Conservation (phyloP, 176 grass and related monocot species). For the Paspalum notatum region DNA sequence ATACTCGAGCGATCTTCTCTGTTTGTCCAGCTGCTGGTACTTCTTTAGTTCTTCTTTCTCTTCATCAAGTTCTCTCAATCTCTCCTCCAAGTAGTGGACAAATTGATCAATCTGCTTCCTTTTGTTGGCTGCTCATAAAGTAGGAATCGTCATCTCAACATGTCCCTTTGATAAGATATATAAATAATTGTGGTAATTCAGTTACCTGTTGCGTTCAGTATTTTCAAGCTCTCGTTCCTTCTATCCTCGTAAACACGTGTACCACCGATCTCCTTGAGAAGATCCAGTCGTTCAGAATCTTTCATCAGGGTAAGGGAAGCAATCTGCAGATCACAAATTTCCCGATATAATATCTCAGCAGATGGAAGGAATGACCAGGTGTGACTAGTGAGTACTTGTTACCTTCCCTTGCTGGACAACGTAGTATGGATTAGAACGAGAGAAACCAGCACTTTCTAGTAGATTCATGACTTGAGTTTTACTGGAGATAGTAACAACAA, state of each 20-base stretch:
- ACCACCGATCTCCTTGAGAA: slow-evolving; percentile 95
- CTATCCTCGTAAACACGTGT: slow-evolving; percentile 91
- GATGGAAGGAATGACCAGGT: slow-evolving; percentile 5
- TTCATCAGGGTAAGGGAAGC: slow-evolving; percentile 95
- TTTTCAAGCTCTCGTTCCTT: slow-evolving; percentile 89
- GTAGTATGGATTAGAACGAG: slow-evolving; percentile 95
- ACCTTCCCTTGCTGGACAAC: slow-evolving; percentile 98
- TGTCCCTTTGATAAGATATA: neutral
- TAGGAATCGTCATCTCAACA: slow-evolving; percentile 7
- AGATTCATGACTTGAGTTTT: slow-evolving; percentile 99
- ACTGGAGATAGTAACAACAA: slow-evolving; percentile 48
- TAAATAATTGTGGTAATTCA: slow-evolving; percentile 10
- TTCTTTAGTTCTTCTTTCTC: slow-evolving; percentile 94
- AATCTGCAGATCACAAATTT: slow-evolving; percentile 61
- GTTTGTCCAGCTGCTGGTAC: slow-evolving; percentile 92
- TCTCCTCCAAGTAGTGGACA: slow-evolving; percentile 82
- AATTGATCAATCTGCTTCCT: slow-evolving; percentile 99
- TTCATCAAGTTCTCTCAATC: slow-evolving; percentile 87
- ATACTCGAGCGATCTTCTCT: slow-evolving; percentile 87
- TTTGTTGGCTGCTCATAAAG: slow-evolving; percentile 68
- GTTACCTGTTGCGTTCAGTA: slow-evolving; percentile 86
- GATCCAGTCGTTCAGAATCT: slow-evolving; percentile 87
- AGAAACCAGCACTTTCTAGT: slow-evolving; percentile 93
- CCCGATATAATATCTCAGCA: slow-evolving; percentile 24
- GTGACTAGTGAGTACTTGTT: neutral